Base-by-base conservation (phyloP, 2,329 filamentous ascomycete genomes). In the Cercospora janseana region DNA sequence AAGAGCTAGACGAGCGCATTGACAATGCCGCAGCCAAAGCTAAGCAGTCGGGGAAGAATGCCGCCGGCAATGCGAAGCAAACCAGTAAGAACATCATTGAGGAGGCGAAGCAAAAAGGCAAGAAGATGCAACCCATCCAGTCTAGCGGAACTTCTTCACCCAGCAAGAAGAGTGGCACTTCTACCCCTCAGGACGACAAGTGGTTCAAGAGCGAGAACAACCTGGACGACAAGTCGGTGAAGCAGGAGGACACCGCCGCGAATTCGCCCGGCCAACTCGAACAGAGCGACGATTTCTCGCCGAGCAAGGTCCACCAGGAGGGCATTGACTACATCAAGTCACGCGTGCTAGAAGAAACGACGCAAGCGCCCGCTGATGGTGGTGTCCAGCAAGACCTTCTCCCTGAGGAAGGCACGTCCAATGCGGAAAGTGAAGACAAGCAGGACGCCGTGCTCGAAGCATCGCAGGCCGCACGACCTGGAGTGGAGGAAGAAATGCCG, bases 371-470 rank as follows among this genome's bases (percentile, higher is more conserved):
- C 10, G 42, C 42, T 37, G 41, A 51, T 20, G 41, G 41, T 18
- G 41, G 27, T 21, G 26, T 41, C 27, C 23, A 52, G 44, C 23
- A 24, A 24, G 37, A 52, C 24, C 29, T 47, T 18, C 34, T 44
- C 20, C 41, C 44, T 10, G 32, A 20, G 18, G 23, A 46, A 10
- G 44, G 31, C 31, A 38, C 13, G 8, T 46, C 44, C n/a, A 35
- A 35, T 8, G 44, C 23, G 18, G 49, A 52, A 29, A 53, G 46
- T 26, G 46, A 49, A 37, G 48, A 38, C 40, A 56, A 59, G 56
- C 60, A 64, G 45, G 63, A 64, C 34, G 55, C 55, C 29, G 55
- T 52, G 29, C 54, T 63, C 23, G 57, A 46, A n/a, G 54, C 34
- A 6, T 56, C 55, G 9, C 52, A 57, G 27, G 29, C 51, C 5